phyloP scores from a whole-genome alignment of 805 yeast genomes.

The Scheffersomyces stipitis region DNA sequence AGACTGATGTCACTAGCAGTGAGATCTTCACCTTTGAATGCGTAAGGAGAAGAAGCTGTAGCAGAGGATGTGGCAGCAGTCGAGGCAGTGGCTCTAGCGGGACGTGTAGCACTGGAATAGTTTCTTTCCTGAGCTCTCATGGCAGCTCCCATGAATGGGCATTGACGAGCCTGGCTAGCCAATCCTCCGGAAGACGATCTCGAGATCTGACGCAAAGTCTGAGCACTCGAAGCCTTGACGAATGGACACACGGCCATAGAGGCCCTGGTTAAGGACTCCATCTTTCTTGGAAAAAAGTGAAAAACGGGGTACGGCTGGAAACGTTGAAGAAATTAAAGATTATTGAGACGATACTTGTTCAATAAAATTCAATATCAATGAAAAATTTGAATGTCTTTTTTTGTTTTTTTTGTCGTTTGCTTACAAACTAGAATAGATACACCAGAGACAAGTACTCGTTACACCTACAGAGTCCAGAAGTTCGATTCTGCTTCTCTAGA shows the following conservation, averaged over 20 bases:
- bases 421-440: no score
- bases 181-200: constrained; percentile 42
- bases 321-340: no score
- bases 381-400: no score
- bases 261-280: constrained; percentile 80
- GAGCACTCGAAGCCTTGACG: constrained; percentile 59
- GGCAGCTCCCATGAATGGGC: constrained; percentile 93
- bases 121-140: constrained; percentile 45
- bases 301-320: no score
- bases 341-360: no score
- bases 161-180: constrained; percentile 60
- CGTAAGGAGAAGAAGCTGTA: constrained; percentile 29
- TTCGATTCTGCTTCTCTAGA: no score
- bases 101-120: constrained; percentile 49
- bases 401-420: no score
- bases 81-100: constrained; percentile 46
- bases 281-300: constrained; percentile 23
- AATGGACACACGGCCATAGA: constrained; percentile 85
- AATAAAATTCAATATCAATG: no score
- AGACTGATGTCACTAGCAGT: constrained; percentile 23
- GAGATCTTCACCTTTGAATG: constrained; percentile 29
- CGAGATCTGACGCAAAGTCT: constrained; percentile 59
- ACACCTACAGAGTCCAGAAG: no score
- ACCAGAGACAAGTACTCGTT: no score
- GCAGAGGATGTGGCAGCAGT: constrained; percentile 20